Conservation (phyloP, 1,284 basidiomycete genomes). For the Inonotus hispidus region DNA sequence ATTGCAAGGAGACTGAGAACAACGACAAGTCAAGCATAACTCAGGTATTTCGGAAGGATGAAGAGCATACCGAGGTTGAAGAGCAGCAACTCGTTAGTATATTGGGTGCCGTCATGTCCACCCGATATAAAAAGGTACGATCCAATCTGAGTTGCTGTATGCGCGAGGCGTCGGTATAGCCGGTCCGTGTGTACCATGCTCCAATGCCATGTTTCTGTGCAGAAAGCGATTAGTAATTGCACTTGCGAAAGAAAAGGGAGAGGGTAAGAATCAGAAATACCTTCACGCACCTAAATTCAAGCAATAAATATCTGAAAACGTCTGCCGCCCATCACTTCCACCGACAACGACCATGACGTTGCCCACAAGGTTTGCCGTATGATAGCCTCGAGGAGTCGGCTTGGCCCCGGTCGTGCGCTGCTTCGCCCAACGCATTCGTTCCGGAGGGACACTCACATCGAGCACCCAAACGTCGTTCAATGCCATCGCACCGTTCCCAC, state of each 20-base stretch:
- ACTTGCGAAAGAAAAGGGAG: no score
- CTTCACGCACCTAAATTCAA: constrained; percentile 69
- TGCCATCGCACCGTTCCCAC: constrained; percentile 85
- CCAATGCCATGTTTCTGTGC: constrained; percentile 67
- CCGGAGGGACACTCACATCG: constrained; percentile 49
- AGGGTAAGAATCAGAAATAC: background rate
- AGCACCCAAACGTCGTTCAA: constrained; percentile 89
- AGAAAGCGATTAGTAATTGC: constrained; percentile 8
- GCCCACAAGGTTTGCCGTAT: constrained; percentile 83
- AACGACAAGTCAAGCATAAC: constrained; percentile 25
- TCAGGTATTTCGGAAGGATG: constrained; percentile 26
- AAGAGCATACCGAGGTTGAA: constrained; percentile 74
- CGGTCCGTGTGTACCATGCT: constrained; percentile 50
- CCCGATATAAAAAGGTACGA: constrained; percentile 88
- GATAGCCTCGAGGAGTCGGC: constrained; percentile 79
- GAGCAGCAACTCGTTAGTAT: constrained; percentile 74
- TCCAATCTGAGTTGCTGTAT: constrained; percentile 88
- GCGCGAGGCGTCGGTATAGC: constrained; percentile 71
- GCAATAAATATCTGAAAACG: constrained; percentile 85
- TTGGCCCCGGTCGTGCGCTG: constrained; percentile 45
- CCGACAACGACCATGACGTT: constrained; percentile 82
- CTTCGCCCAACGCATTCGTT: constrained; percentile 59
- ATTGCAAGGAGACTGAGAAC: constrained; percentile 55
- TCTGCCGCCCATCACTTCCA: constrained; percentile 74
- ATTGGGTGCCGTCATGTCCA: constrained; percentile 79